Evolutionary conservation across 192 early-diverging fungal species (phyloP), one percentile per base, ranked within the genome.

Genomic region (Backusella tuberculispora): DNA sequence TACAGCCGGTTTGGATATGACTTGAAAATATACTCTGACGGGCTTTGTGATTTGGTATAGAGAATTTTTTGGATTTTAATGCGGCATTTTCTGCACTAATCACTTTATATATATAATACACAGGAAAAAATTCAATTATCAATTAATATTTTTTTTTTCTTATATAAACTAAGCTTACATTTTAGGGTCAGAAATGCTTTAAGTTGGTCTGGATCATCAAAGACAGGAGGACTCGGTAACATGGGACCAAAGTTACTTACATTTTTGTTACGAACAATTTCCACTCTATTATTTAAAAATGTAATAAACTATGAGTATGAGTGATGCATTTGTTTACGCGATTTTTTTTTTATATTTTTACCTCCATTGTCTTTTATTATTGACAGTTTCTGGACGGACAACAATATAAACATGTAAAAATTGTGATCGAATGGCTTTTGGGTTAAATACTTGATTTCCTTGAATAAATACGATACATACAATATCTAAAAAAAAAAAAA

Each of bases 361-460:
- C 80, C 80, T 82, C 74, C 76, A 74, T 43, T 34, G 38, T 26
- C 40, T 68, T 14, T 68, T 69, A 6, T 48, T 71, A 37, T 47
- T 64, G 5, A 50, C 37, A 1, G 44, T 29, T 69, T 78, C 76
- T 29, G 78, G 76, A n/a, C 72, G 83, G 8, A 88, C 82, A 42
- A 88, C 64, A 4, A 86, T 80, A 66, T 85, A 88, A 7, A 85
- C 83, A 37, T 88, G 87, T 12, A 88, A 74, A n/a, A 88, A 86
- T 71, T 88, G 87, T 1, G 87, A 88, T 63, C 81, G 85, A 46
- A 88, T 86, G 4, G 85, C 67, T 41, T 67, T 74, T 6, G 87
- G 87, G 21, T 79, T 48, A 63, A 88, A 86, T 8, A 78, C 74
- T 19, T 84, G 81, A 34, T 82, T 74, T 7, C 77, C 79, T 50